Evolutionary conservation across 108 stramenopile species (phyloP), one percentile per base, ranked within the genome.

Genomic region (Conticribra guillardii): DNA sequence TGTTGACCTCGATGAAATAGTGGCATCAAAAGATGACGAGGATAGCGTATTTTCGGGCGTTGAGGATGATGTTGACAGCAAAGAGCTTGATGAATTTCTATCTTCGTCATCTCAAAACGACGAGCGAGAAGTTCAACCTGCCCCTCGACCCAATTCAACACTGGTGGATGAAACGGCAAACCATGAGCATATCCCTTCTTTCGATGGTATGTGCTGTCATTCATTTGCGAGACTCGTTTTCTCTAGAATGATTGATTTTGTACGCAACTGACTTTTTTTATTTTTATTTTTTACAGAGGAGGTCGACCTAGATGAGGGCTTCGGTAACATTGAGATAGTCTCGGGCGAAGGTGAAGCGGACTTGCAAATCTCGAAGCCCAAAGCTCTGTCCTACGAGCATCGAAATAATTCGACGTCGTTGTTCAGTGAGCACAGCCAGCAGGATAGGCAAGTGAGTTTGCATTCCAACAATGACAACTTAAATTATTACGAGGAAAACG

Each of bases 1-100:
- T 2, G 14, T 21, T 26, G 52, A 27, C 23, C 54, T 2, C 54
- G 15, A 7, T 55, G 24, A 15, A 15, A 55, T 18, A 27, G 54
- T 55, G 9, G 26, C 54, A 19, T 28, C 37, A 28, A 46, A 59
- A 14, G 48, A 19, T 1, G 61, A 59, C 21, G 73, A 64, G 11
- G 73, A 74, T 24, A 60, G 58, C 37, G 37, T 75, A 2, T 75
- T 75, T 47, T 67, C 26, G 34, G 74, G 74, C 1, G 74, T 75
- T 1, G 74, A 75, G 5, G 58, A 56, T 0, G 56, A 61, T 18
- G 57, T 53, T 22, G 65, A 64, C 34, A 67, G 33, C 22, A 64
- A 75, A 59, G 74, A 66, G 50, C 49, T 75, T 27, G 74, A 75
- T 33, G 66, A 67, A 3, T 59, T 75, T 30, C 37, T 75, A 21